Conservation (phyloP, 805 yeast species). For the Hanseniaspora meyeri region DNA sequence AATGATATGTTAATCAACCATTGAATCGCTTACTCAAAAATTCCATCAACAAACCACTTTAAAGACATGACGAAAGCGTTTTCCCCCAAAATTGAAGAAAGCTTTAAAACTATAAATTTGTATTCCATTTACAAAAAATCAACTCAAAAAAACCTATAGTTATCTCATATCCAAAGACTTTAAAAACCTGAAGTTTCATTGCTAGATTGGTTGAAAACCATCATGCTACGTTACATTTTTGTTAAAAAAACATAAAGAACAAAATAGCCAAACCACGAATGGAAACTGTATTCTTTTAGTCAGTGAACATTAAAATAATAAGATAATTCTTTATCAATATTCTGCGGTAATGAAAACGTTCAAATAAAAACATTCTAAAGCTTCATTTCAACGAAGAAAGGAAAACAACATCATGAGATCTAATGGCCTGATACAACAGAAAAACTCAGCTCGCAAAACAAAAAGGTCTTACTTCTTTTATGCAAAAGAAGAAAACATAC, state of each 20-base stretch:
- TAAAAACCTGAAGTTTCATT: neutral
- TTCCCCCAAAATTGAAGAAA: neutral
- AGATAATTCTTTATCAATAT: neutral
- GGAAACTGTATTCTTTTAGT: neutral
- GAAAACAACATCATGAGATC: neutral
- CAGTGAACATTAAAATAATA: neutral
- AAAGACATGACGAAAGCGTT: neutral
- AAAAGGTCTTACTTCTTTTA: neutral
- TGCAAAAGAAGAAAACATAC: constrained; percentile 1
- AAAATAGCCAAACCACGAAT: neutral
- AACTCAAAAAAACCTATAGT: neutral
- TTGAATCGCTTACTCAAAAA: neutral
- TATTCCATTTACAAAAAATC: neutral
- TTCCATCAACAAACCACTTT: neutral
- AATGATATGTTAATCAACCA: neutral
- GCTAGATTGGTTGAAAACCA: neutral
- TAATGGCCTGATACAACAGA: neutral
- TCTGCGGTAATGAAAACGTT: neutral
- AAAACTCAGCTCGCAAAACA: neutral
- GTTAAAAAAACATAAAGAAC: neutral
- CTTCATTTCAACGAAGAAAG: neutral
- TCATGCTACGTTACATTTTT: neutral
- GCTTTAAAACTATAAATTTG: neutral
- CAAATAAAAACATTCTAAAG: neutral
- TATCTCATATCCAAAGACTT: neutral